Evolutionary conservation across 2,329 filamentous ascomycete genomes (phyloP).

Genomic region (Beauveria brongniartii): DNA sequence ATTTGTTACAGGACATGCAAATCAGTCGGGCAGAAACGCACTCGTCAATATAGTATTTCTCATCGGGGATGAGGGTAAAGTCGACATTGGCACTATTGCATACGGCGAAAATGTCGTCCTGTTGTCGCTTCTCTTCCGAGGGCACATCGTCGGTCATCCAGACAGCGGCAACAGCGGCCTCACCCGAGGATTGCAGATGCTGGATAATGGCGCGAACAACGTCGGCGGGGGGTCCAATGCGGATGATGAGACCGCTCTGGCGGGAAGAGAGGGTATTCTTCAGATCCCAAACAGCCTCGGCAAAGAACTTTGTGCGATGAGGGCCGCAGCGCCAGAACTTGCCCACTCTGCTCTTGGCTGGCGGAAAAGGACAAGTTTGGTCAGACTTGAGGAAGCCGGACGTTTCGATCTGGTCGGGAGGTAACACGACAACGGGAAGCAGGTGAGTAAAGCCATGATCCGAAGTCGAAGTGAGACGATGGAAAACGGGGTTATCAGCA

Average conservation of each 20-base stretch:
- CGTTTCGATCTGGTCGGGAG: slow-evolving; percentile 63
- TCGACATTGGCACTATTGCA: slow-evolving; percentile 46
- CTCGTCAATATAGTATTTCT: slow-evolving; percentile 77
- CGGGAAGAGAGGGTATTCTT: slow-evolving; percentile 53
- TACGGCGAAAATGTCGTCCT: slow-evolving; percentile 43
- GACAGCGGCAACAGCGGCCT: slow-evolving; percentile 45
- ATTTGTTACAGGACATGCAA: background rate
- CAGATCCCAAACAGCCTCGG: slow-evolving; percentile 65
- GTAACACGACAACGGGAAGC: slow-evolving; percentile 62
- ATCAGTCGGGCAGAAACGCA: slow-evolving; percentile 35
- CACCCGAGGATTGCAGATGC: slow-evolving; percentile 30
- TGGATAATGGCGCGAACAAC: slow-evolving; percentile 51
- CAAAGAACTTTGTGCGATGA: slow-evolving; percentile 63
- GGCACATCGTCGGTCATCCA: slow-evolving; percentile 71
- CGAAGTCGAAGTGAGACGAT: slow-evolving; percentile 41
- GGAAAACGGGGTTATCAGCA: slow-evolving; percentile 65
- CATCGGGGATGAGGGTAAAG: slow-evolving; percentile 61
- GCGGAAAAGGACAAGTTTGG: slow-evolving; percentile 55
- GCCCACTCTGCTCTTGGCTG: slow-evolving; percentile 57
- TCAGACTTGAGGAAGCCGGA: slow-evolving; percentile 59
- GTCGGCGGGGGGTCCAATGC: slow-evolving; percentile 53
- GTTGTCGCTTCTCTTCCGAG: slow-evolving; percentile 59
- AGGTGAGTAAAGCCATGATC: slow-evolving; percentile 57
- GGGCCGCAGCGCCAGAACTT: slow-evolving; percentile 68
- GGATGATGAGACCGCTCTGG: slow-evolving; percentile 53